These are phyloP conservation scores for Harringtonia lauricola DNA, from an alignment of 2,329 filamentous ascomycete species.

Conservation along the genomic window DNA sequence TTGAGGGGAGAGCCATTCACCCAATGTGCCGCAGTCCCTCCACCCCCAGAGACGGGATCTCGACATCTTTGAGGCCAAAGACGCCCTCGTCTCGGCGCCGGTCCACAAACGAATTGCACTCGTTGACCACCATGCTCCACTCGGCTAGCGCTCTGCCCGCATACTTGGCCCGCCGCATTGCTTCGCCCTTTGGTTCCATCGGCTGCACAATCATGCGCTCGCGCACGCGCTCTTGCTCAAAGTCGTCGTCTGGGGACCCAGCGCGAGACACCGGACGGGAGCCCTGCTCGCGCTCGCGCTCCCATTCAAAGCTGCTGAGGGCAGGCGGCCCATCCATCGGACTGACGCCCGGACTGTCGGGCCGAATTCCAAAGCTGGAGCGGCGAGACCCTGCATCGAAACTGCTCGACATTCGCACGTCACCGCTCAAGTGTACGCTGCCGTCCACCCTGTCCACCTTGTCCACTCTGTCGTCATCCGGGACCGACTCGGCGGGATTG, in stretches of 20 bases:
- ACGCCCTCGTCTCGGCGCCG: constrained; percentile 65
- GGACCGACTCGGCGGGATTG: constrained; percentile 11
- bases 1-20: background rate
- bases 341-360: no score
- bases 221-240: constrained; percentile 12
- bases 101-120: constrained; percentile 75
- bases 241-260: constrained; percentile 3
- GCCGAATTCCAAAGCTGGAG: no score
- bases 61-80: constrained; percentile 52
- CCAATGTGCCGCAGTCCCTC: constrained; percentile 38
- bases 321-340: no score
- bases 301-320: constrained; percentile 1
- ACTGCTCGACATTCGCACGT: background rate
- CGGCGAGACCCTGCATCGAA: background rate
- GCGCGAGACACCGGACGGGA: background rate
- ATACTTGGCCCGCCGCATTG: constrained; percentile 43
- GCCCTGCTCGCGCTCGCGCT: background rate
- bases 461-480: constrained; percentile 6
- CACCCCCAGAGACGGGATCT: constrained; percentile 54
- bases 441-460: no score
- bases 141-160: constrained; percentile 65
- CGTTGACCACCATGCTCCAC: constrained; percentile 63
- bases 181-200: constrained; percentile 33
- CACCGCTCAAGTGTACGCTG: no score
- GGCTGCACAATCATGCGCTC: constrained; percentile 25